Base-by-base conservation (phyloP, 2,329 filamentous ascomycete species). In the Penicillium frequentans region DNA sequence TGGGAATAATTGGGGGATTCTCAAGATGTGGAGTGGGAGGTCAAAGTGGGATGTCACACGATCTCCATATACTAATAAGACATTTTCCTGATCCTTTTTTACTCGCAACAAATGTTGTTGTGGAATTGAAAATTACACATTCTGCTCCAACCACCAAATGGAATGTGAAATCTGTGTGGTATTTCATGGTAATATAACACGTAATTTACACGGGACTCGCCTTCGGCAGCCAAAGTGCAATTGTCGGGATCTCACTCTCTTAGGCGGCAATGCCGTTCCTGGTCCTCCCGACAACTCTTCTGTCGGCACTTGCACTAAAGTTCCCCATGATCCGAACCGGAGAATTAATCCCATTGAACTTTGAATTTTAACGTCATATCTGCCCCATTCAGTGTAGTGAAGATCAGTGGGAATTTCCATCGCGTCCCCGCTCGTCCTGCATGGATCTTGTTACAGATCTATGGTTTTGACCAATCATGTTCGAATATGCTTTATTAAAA, bases 201-300 rank as follows among this genome's bases (percentile, higher is more conserved):
- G 48, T 50, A 50, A n/a, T 42, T 50, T 50, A 50, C 48, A 27
- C 48, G 33, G 48, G 33, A 42, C 23, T 37, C 48, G 21, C 31
- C 9, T 24, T 39, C 47, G 48, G 48, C 33, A 27, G 47, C 26
- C 31, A 29, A 31, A 19, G 29, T 29, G 45, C 45, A 29, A 47
- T 27, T 47, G n/a, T 47, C 45, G 45, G 45, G 26, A 29, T 21
- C 45, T 42, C 9, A 7, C 37, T 42, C 19, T 23, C 8, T 21
- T 11, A 1, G 19, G 19, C 39, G 39, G 39, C 39, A 42, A 23
- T 42, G 39, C 39, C 39, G 5, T 37, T 33, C 47, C 31, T 37
- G 21, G 31, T 23, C 31, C 37, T 37, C 21, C 47, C 47, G 47
- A 37, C n/a, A 21, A 1, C 9, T 19, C 21, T 26, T 23, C 26